These are phyloP conservation scores for Ceratobasidium sp. DNA, from an alignment of 1,284 basidiomycete species.

Conservation along the genomic window DNA sequence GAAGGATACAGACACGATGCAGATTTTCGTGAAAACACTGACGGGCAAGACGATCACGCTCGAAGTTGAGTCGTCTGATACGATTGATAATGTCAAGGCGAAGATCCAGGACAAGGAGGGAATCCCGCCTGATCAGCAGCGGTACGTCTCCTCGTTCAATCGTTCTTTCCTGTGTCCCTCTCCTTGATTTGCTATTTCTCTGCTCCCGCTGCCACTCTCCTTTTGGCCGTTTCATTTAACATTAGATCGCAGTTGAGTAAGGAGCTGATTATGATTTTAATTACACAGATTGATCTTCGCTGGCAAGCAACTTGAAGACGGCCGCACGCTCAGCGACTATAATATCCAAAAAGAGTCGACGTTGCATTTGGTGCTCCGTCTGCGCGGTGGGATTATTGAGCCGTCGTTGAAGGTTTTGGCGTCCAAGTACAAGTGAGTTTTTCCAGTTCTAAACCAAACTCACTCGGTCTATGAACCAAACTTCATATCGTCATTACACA, in stretches of 20 bases:
- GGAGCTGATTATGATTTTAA: background rate
- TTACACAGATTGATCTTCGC: conserved; percentile 80
- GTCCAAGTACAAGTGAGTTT: conserved; percentile 84
- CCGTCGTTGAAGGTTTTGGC: conserved; percentile 98
- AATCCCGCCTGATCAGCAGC: conserved; percentile 94
- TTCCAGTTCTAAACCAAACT: too few relatives aligned
- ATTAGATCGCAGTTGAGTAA: too few relatives aligned
- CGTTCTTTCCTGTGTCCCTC: too few relatives aligned
- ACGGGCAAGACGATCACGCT: conserved; percentile 65
- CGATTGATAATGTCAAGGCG: conserved; percentile 69
- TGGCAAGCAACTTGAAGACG: conserved; percentile 97
- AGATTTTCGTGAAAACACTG: conserved; percentile 64
- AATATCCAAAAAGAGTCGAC: conserved; percentile 99
- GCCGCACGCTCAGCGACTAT: conserved; percentile 93
- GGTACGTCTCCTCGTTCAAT: conserved; percentile 54
- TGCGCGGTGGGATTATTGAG: conserved; percentile 99
- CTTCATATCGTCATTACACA: too few relatives aligned
- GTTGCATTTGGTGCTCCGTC: conserved; percentile 96
- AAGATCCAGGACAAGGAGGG: conserved; percentile 70
- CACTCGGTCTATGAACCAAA: too few relatives aligned
- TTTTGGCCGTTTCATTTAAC: too few relatives aligned
- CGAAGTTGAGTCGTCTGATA: conserved; percentile 70
- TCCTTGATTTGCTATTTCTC: too few relatives aligned
- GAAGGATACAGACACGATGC: conserved; percentile 54
- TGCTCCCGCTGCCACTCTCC: too few relatives aligned